These are phyloP conservation scores for Daldinia decipiens DNA, from an alignment of 495 filamentous ascomycete genomes.

Conservation along the genomic window DNA sequence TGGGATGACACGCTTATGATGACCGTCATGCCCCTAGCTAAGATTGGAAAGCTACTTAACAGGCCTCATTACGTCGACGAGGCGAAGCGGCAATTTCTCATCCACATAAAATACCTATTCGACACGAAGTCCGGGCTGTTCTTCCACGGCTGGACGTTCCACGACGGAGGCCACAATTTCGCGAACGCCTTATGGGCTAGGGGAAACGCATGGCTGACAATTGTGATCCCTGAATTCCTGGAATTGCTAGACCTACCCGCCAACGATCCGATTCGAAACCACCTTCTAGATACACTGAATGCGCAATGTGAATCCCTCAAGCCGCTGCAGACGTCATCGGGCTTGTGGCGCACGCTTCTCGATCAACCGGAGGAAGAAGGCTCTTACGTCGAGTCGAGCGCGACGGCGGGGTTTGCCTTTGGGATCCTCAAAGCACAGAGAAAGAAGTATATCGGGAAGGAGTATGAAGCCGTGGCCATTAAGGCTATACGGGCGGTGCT, in stretches of 20 bases:
- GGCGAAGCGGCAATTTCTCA: constrained; percentile 75
- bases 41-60: constrained; percentile 73
- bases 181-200: constrained; percentile 75
- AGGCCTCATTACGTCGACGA: constrained; percentile 75
- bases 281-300: constrained; percentile 68
- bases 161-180: constrained; percentile 74
- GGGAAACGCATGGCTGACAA: constrained; percentile 74
- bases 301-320: constrained; percentile 70
- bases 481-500: constrained; percentile 70
- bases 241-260: constrained; percentile 68
- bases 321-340: constrained; percentile 63
- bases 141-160: constrained; percentile 81
- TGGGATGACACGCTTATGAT: constrained; percentile 88
- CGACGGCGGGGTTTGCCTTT: constrained; percentile 79
- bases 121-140: constrained; percentile 73
- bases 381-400: constrained; percentile 75
- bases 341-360: constrained; percentile 75
- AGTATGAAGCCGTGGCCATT: constrained; percentile 60
- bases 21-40: constrained; percentile 79
- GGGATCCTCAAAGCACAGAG: constrained; percentile 76
- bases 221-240: constrained; percentile 77
- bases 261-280: constrained; percentile 67
- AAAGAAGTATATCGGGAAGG: constrained; percentile 69
- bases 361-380: constrained; percentile 65
- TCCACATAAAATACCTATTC: constrained; percentile 77